These are phyloP conservation scores for Lentinula novae-zelandiae DNA, from an alignment of 1,284 basidiomycete species.

Conservation along the genomic window DNA sequence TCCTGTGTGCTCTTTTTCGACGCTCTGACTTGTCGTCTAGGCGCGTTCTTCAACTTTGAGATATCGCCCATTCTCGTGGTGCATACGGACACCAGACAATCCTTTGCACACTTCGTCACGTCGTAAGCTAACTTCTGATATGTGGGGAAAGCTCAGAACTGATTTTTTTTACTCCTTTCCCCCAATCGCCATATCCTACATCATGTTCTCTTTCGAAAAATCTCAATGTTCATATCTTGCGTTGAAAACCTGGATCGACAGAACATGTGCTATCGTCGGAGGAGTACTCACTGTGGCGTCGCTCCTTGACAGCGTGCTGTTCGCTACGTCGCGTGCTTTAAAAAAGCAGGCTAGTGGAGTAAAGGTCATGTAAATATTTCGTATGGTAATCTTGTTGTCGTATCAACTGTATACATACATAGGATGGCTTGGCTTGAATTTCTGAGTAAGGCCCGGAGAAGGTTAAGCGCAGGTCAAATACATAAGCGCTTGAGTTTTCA, in stretches of 20 bases:
- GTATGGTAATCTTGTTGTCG: not conserved
- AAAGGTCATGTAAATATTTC: constrained; percentile 44
- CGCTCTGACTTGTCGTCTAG: constrained; percentile 26
- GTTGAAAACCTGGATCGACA: constrained; percentile 26
- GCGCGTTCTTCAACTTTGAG: constrained; percentile 95
- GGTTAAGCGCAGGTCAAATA: too few species aligned
- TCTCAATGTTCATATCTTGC: too few species aligned
- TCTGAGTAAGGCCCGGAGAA: too few species aligned
- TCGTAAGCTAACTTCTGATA: constrained; percentile 58
- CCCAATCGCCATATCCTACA: too few species aligned
- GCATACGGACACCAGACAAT: constrained; percentile 87
- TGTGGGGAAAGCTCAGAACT: not conserved
- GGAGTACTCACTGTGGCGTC: constrained; percentile 95
- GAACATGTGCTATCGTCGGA: constrained; percentile 96
- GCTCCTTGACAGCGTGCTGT: constrained; percentile 86
- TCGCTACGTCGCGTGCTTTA: constrained; percentile 65
- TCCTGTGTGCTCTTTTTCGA: not conserved
- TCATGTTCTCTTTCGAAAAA: too few species aligned
- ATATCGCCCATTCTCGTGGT: constrained; percentile 96
- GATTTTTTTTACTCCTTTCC: not conserved
- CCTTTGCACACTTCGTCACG: constrained; percentile 96
- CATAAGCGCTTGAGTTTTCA: too few species aligned
- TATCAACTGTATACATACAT: not conserved
- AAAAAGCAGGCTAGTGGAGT: constrained; percentile 52
- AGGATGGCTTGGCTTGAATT: too few species aligned